A percentile compares a stretch with the other conserved stretches of the same genome.
Evolutionary conservation across 257 asterid genomes (phyloP).

Genomic region (Phtheirospermum japonicum): DNA sequence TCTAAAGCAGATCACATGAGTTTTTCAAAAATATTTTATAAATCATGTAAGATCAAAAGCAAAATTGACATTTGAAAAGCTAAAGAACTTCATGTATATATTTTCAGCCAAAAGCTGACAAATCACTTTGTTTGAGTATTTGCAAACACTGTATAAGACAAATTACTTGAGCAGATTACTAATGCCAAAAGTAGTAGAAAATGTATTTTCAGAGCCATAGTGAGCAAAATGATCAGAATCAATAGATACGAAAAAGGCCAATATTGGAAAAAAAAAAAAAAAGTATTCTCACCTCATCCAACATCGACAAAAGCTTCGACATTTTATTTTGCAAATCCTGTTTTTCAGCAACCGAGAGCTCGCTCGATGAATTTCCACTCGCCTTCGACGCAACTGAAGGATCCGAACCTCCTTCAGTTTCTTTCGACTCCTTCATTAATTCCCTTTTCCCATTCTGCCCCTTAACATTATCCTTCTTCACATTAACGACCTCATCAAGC

Average conservation of each 20-base stretch:
- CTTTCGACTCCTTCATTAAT: slow-evolving; percentile 36
- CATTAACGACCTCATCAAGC: slow-evolving; percentile 83
- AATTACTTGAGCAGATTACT: background rate
- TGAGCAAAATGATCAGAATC: background rate
- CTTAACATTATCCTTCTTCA: slow-evolving; percentile 51
- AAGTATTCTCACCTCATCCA: slow-evolving; percentile 64
- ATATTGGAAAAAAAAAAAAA: background rate
- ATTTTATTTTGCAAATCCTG: slow-evolving; percentile 68
- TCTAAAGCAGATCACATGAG: too few relatives aligned
- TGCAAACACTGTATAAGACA: too few relatives aligned
- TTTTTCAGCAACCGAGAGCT: slow-evolving; percentile 68
- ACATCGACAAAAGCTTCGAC: slow-evolving; percentile 72
- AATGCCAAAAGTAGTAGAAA: too few relatives aligned
- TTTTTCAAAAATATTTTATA: too few relatives aligned
- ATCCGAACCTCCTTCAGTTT: slow-evolving; percentile 40
- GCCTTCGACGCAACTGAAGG: slow-evolving; percentile 43
- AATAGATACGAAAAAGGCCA: background rate
- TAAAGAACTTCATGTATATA: too few relatives aligned
- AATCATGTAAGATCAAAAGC: background rate
- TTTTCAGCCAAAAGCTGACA: too few relatives aligned
- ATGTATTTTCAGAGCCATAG: too few relatives aligned
- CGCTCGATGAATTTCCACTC: slow-evolving; percentile 29
- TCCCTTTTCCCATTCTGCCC: slow-evolving; percentile 41
- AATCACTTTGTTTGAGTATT: too few relatives aligned
- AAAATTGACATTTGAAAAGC: background rate